Evolutionary conservation across 306 rosid species (phyloP).

Genomic region (Glycine tomentella): DNA sequence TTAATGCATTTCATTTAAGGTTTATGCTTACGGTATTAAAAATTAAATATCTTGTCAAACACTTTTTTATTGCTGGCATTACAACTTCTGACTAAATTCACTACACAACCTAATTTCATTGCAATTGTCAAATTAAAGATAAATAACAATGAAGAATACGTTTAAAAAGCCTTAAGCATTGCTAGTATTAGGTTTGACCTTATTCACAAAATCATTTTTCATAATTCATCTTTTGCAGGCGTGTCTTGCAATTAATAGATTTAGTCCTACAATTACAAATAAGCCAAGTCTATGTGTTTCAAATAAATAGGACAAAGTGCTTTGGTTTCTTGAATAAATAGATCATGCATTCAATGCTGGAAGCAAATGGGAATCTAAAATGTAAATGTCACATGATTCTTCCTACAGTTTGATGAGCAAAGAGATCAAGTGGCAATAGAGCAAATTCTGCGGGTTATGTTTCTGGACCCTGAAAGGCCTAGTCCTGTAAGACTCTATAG

Average conservation of each 20-base stretch:
- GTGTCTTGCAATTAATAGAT: neutral
- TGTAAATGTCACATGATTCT: conserved; percentile 10
- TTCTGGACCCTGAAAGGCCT: conserved; percentile 80
- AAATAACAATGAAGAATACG: neutral
- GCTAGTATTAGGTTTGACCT: neutral
- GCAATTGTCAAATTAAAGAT: conserved; percentile 15
- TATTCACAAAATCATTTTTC: conserved; percentile 10
- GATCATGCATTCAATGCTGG: conserved; percentile 8
- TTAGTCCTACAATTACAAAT: conserved; percentile 6
- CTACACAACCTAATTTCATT: neutral
- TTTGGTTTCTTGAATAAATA: conserved; percentile 8
- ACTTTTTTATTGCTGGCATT: neutral
- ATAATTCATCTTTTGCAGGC: neutral
- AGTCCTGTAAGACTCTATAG: conserved; percentile 65
- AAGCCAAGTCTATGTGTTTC: neutral
- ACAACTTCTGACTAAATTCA: neutral
- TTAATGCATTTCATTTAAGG: no score
- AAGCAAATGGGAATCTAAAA: conserved; percentile 1
- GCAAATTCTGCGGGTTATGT: conserved; percentile 87
- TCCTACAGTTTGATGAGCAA: conserved; percentile 88
- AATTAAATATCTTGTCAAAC: no score
- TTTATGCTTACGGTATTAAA: no score
- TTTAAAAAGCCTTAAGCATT: neutral
- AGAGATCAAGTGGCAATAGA: conserved; percentile 88
- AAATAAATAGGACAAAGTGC: neutral